Evolutionary conservation across 2,329 filamentous ascomycete species (phyloP), one percentile per base, ranked within the genome.

Genomic region (Pseudocercospora eumusae): DNA sequence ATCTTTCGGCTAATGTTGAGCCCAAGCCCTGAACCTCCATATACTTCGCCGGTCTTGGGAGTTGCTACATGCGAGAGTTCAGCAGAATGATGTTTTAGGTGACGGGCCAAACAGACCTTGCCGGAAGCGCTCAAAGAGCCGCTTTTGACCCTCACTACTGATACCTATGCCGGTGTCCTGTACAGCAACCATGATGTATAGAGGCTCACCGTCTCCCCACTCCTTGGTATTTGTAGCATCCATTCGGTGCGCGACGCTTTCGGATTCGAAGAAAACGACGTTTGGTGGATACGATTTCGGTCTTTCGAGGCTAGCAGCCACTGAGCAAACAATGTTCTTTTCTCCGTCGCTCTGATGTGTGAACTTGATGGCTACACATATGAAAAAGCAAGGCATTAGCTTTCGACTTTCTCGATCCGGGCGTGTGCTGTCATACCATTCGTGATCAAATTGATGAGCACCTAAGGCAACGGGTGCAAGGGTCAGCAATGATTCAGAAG

Each of bases 1-100:
- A 81, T 71, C 53, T 80, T 75, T 15, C 79, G 74, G 7, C 77
- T 78, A 54, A 81, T 81, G 63, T 80, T 80, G 0, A 81, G 71
- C 0, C 79, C 79, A 0, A 80, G 68, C 0, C 78, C 79, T 21
- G 75, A 77, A 13, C 79, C 79, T 9, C 79, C 79, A 47, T 81
- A 81, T 10, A 75, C 75, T 21, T 69, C 70, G 33, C 68, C 67
- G 6, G 74, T 74, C 61, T 73, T 74, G 0, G 73, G 73, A 1
- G 69, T 70, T 2, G 71, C 71, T 47, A 47, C 7, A 11, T 11
- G 9, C 21, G 44, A 25, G 18, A 21, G n/a, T 20, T 47, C 44
- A 47, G 44, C 44, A 5, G 9, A 25, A 25, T 21, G 23, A 21
- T 13, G 44, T 20, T 4, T 47, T 23, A 9, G 4, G 3, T 6